Percentiles rank a stretch among this genome's conserved stretches.
phyloP scores from a whole-genome alignment of 805 yeast genomes.

The Metschnikowia koreensis region DNA sequence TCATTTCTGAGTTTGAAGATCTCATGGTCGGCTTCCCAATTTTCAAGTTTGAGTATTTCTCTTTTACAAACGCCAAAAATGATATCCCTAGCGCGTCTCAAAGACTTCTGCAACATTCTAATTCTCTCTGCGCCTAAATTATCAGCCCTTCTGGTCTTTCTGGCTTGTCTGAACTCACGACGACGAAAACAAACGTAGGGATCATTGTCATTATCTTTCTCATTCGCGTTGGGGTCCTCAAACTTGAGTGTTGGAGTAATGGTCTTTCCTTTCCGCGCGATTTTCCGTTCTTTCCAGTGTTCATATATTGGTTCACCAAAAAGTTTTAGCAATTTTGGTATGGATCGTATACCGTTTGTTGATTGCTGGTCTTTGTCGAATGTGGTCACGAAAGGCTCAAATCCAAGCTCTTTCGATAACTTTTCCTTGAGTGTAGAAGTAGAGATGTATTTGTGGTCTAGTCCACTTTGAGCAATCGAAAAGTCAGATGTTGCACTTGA shows the following conservation, averaged over 20 bases:
- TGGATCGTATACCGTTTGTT: conserved; percentile 38
- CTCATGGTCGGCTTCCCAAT: conserved; percentile 58
- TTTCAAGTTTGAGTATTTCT: conserved; percentile 61
- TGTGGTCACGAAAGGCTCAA: conserved; percentile 56
- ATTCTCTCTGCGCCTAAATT: conserved; percentile 83
- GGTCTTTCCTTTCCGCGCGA: conserved; percentile 64
- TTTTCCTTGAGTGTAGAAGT: conserved; percentile 57
- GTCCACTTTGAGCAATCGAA: conserved; percentile 21
- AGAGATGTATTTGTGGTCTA: conserved; percentile 40
- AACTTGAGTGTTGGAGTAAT: conserved; percentile 75
- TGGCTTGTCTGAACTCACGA: conserved; percentile 90
- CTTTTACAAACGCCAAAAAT: conserved; percentile 71
- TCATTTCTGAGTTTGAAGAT: conserved; percentile 72
- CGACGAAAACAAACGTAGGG: conserved; percentile 95
- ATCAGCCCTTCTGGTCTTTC: conserved; percentile 95
- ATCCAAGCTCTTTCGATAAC: conserved; percentile 54
- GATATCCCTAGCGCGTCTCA: conserved; percentile 71
- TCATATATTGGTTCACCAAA: conserved; percentile 71
- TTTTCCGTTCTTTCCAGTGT: conserved; percentile 78
- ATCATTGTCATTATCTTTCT: conserved; percentile 83
- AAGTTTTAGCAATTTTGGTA: conserved; percentile 46
- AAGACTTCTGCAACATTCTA: conserved; percentile 67
- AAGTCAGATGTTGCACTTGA: conserved; percentile 24
- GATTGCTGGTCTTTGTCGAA: conserved; percentile 46
- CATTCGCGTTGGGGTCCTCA: conserved; percentile 72